Conservation (phyloP, 2,329 filamentous ascomycete genomes). For the Claviceps purpurea region DNA sequence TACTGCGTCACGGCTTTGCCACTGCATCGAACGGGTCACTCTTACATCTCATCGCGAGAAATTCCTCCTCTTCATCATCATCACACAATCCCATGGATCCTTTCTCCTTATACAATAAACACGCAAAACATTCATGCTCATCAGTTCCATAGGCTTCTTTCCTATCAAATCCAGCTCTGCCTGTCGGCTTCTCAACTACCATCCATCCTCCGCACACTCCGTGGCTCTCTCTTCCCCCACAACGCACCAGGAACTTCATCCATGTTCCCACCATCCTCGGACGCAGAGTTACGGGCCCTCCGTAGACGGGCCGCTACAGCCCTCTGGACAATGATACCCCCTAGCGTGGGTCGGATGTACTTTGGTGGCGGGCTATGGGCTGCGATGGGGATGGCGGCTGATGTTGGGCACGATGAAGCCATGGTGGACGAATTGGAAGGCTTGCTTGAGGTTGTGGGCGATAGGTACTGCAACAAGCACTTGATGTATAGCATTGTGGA, state of each 20-base stretch:
- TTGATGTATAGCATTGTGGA: conserved; percentile 74
- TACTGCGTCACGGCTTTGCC: conserved; percentile 1
- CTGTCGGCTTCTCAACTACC: conserved; percentile 53
- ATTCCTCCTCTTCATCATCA: neutral
- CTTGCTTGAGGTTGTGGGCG: conserved; percentile 61
- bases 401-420: conserved; percentile 19
- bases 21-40: neutral
- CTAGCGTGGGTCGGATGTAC: conserved; percentile 34
- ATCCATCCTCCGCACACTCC: conserved; percentile 54
- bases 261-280: conserved; percentile 44
- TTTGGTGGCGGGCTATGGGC: conserved; percentile 28
- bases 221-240: conserved; percentile 74
- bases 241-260: conserved; percentile 58
- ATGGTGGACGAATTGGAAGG: conserved; percentile 47
- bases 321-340: conserved; percentile 35
- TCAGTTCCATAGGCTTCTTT: conserved; percentile 37
- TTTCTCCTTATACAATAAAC: neutral
- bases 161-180: conserved; percentile 41
- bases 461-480: conserved; percentile 87
- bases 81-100: conserved; percentile 7
- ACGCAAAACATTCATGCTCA: conserved; percentile 9
- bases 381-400: conserved; percentile 10
- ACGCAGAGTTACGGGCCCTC: conserved; percentile 47
- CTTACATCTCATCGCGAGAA: conserved; percentile 4
- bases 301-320: conserved; percentile 53